Evolutionary conservation across 2,329 filamentous ascomycete species (phyloP), one percentile per base, ranked within the genome.

Genomic region (Ophiosphaerella korrae): DNA sequence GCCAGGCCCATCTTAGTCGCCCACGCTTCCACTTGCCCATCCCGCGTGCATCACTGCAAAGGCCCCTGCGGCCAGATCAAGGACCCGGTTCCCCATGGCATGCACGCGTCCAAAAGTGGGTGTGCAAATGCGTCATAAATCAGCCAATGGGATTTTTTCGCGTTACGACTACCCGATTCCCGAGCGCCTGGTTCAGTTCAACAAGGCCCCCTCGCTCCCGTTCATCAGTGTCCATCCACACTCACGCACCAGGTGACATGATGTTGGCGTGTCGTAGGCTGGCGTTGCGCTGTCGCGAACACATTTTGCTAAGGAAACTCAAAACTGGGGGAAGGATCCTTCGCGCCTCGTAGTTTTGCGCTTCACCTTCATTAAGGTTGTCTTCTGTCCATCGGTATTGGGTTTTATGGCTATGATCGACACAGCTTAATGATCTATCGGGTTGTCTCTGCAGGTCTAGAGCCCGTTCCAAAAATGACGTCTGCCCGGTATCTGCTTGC

Each of bases 11-110:
- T 29, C 14, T 29, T n/a, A 7, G n/a, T 32, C 35, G n/a, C 32
- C 37, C 34, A 23, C 38, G 46, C 42, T 46, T n/a, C 31, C 35
- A 51, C 41, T 42, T 52, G 51, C 33, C 33, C 51, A 60, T 56
- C 50, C 57, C 48, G 45, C 57, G 50, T 43, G 45, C 35, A 32
- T 40, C 26, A 18, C 23, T 16, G 44, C 35, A 32, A 38, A 16
- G 36, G 18, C 48, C 34, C 35, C 41, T 42, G 34, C 45, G 42
- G 38, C 32, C 34, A 52, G 44, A 57, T 53, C 45, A 42, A 35
- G 40, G 47, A 55, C 54, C 48, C 44, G 55, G 47, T 55, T 51
- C 43, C 44, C 52, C 48, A 42, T 50, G 14, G 31, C 37, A 45
- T 56, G 52, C 52, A 52, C 18, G 45, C 29, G 23, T 24, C 43